A percentile compares a stretch with the other conserved stretches of the same genome.
Conservation (phyloP, 2,329 filamentous ascomycete species). For the Pseudogymnoascus pannorum region DNA sequence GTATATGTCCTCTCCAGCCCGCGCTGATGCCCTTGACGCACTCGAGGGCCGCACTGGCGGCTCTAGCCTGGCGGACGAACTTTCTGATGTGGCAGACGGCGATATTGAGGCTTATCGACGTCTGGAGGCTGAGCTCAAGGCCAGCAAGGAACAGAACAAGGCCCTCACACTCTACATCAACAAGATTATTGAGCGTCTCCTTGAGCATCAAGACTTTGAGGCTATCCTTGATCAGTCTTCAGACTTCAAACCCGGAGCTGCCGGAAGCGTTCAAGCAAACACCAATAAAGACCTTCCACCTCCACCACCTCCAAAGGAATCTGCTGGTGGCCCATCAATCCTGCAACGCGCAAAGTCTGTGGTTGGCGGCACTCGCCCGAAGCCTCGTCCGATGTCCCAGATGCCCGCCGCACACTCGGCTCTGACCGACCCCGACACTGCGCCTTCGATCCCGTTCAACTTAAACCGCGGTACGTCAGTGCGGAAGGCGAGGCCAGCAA, state of each 20-base stretch:
- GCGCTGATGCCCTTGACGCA: constrained; percentile 57
- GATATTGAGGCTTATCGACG: constrained; percentile 56
- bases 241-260: constrained; percentile 43
- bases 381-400: constrained; percentile 50
- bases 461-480: constrained; percentile 47
- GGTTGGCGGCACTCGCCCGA: constrained; percentile 42
- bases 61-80: constrained; percentile 78
- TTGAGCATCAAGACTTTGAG: constrained; percentile 93
- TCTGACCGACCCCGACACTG: constrained; percentile 62
- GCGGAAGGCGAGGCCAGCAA: constrained; percentile 47
- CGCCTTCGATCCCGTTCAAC: constrained; percentile 67
- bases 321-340: constrained; percentile 39
- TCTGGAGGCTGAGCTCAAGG: constrained; percentile 71
- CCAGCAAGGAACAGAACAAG: constrained; percentile 89
- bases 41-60: constrained; percentile 47
- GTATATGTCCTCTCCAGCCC: constrained; percentile 51
- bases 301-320: constrained; percentile 52
- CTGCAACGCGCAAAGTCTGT: constrained; percentile 57
- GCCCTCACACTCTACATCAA: constrained; percentile 96
- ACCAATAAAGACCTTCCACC: constrained; percentile 78
- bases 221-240: constrained; percentile 79
- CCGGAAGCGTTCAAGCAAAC: constrained; percentile 25
- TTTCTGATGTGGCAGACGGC: constrained; percentile 61
- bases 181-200: constrained; percentile 92
- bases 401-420: constrained; percentile 39